phyloP scores from a whole-genome alignment of 371 early-diverging fungal species.

The Phascolomyces articulosus region DNA sequence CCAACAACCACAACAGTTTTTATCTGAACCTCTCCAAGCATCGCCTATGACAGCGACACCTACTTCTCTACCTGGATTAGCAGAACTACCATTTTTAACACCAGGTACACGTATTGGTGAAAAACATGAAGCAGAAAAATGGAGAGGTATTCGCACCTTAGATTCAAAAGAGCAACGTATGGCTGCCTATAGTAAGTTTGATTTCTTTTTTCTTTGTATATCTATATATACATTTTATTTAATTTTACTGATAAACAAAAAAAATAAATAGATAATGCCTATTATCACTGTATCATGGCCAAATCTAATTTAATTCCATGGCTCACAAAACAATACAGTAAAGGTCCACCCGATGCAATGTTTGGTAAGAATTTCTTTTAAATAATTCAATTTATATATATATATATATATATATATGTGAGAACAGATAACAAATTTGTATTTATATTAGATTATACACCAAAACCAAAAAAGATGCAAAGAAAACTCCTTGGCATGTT shows the following conservation, averaged over 20 bases:
- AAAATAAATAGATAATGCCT: conserved; percentile 29
- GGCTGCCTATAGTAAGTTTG: conserved; percentile 13
- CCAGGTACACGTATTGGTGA: conserved; percentile 15
- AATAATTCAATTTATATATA: not conserved
- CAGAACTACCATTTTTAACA: conserved; percentile 13
- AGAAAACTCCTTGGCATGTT: conserved; percentile 12
- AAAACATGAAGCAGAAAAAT: conserved; percentile 9
- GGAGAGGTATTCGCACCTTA: conserved; percentile 5
- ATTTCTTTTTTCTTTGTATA: not conserved
- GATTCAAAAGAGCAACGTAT: conserved; percentile 15
- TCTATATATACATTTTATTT: too few species aligned
- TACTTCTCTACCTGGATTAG: not conserved
- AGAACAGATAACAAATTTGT: too few species aligned
- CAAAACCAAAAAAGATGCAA: conserved; percentile 7
- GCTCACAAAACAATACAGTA: conserved; percentile 33
- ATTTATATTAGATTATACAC: conserved; percentile 12
- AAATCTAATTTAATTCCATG: conserved; percentile 27
- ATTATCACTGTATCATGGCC: conserved; percentile 27
- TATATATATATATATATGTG: not conserved
- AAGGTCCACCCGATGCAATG: conserved; percentile 30
- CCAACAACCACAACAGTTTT: not conserved
- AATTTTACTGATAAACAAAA: too few species aligned
- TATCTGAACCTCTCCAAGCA: not conserved
- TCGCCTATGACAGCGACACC: not conserved
- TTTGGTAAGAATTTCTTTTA: conserved; percentile 22